Evolutionary conservation across 2,329 filamentous ascomycete genomes (phyloP), one percentile per base, ranked within the genome.

Genomic region (Diaporthe sp.): DNA sequence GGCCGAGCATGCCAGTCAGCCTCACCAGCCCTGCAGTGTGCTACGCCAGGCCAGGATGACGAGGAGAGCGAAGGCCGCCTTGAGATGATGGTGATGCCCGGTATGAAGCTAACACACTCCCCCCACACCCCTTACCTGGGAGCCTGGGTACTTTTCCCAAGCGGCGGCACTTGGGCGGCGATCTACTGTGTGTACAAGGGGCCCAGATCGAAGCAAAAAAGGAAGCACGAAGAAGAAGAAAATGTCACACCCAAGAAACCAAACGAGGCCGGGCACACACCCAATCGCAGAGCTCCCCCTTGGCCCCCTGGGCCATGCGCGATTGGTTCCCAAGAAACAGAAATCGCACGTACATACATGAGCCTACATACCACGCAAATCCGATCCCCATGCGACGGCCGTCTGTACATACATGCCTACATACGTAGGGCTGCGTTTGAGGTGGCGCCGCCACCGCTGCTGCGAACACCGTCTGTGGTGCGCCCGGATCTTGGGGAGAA

Each of bases 241-340:
- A n/a, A 66, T n/a, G 42, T 35, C 45, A 67, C 42, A 52, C 45
- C 45, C 57, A 19, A 25, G 57, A 19, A 19, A 35, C 57, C 57
- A 33, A 10, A 35, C 42, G 33, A 72, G 45, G 57, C 22, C 22
- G n/a, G 47, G 17, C 45, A 33, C 64, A 74, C 55, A 71, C 64
- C 72, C 72, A 74, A 74, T 74, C 72, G 72, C 72, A 52, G 61
- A 71, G 72, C 72, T 64, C 42, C 28, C 25, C 19, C 7, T 25
- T 22, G 12, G 52, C 30, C 33, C 28, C 19, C 13, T 10, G 19
- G 38, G 47, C 50, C 25, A 42, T 9, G 64, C 45, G 64, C 64
- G 64, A 68, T 68, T 68, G 64, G 64, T 68, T 54, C 64, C 64
- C 64, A 68, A 40, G 47, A 28, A 38, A 50, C 42, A 66, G 4